phyloP scores from a whole-genome alignment of 331 rosid species.

The Acacia pycnantha region DNA sequence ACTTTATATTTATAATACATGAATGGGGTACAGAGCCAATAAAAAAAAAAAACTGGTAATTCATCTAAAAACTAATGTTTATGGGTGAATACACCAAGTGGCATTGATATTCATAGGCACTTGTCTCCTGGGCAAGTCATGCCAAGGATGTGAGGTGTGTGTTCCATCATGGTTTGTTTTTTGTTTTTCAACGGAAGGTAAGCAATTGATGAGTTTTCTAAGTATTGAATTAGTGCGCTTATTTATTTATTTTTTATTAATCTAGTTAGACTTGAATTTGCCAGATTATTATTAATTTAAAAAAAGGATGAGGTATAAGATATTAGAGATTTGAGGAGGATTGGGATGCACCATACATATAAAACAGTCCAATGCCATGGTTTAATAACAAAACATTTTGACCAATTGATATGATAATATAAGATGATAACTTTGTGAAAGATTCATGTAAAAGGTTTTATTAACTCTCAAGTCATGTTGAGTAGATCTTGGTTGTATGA shows the following conservation, averaged over 20 bases:
- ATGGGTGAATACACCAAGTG: too few relatives aligned
- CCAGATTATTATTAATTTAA: not conserved
- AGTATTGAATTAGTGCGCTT: not conserved
- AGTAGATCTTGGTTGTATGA: not conserved
- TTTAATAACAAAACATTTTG: not conserved
- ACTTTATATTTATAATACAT: too few relatives aligned
- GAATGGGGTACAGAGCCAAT: too few relatives aligned
- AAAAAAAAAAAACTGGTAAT: too few relatives aligned
- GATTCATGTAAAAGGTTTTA: too few relatives aligned
- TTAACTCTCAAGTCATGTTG: not conserved
- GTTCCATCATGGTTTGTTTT: not conserved
- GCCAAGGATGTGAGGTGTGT: not conserved
- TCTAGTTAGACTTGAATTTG: not conserved
- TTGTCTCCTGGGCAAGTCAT: not conserved
- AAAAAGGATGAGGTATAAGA: too few relatives aligned
- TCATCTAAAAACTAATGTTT: too few relatives aligned
- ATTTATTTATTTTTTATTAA: not conserved
- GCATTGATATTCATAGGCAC: not conserved
- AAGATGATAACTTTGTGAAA: too few relatives aligned
- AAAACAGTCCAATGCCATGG: too few relatives aligned
- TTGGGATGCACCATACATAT: not conserved
- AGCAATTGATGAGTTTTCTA: too few relatives aligned
- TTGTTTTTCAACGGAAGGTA: not conserved
- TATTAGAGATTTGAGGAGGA: not conserved
- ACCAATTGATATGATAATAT: not conserved